Base-by-base conservation (phyloP, 176 grass and related monocot genomes). In the Zoysia japonica region DNA sequence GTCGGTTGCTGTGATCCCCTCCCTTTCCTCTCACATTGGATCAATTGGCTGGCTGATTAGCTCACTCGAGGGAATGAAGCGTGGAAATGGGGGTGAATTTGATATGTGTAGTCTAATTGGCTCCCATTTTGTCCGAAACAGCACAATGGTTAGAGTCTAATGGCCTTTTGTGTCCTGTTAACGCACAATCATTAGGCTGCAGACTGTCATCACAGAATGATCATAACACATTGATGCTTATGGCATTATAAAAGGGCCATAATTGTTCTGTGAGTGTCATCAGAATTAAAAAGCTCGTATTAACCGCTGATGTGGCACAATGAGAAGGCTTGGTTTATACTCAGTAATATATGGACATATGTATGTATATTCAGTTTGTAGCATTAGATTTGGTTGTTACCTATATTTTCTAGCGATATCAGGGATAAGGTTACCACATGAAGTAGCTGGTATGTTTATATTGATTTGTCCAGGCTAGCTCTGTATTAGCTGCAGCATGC, bases 1-100 rank as follows among this genome's bases (percentile, higher is more conserved):
- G 67, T 20, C 36, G 36, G 50, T 60, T 77, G 59, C 64, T 81
- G 28, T 28, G 65, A 76, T 83, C 55, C 68, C 49, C 47, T 17
- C 53, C 4, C 53, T 6, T 3, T 1, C 59, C 59, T 7, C 4
- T 3, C 37, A 17, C 10, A 4, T 17, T n/a, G 2, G 5, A 10
- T 53, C 46, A 2, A 16, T 39, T 11, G 67, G 10, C 61, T 60
- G 28, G 44, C 68, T 59, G 63, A 7, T n/a, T 62, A 10, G 36
- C 7, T 80, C 1, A 17, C 54, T 67, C 9, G 42, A 6, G 16
- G 28, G 67, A 28, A 71, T 71, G 49, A 35, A 12, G 59, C 3
- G 51, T 2, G 47, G 42, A 65, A 66, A 82, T 49, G 28, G 9
- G 12, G 17, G 3, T 36, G 9, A 12, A 41, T n/a, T 66, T 16